Base-by-base conservation (phyloP, 2,329 filamentous ascomycete species). In the Westerdykella ornata region DNA sequence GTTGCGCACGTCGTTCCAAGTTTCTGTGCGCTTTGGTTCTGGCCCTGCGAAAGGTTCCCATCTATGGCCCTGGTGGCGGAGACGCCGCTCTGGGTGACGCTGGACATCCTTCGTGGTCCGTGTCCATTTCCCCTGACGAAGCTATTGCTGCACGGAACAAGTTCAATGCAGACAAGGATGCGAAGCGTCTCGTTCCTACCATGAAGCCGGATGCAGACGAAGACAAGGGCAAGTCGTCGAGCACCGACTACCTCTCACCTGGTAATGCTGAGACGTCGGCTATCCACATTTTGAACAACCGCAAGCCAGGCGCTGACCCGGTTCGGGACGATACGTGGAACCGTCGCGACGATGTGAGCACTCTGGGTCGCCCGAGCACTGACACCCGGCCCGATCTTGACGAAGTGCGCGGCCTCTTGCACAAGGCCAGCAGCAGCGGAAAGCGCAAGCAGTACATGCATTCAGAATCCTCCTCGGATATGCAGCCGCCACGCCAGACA, bases 11-110 rank as follows among this genome's bases (percentile, higher is more conserved):
- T 39, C 82, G 90, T 46, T 94, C 85, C 63, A 97, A 95, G 68
- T 97, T 98, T 70, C 94, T 97, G 81, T 95, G 89, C 60, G 92
- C 92, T 1, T 73, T 98, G 44, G 82, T 92, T 4, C 68, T 88
- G 7, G 88, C 90, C 3, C 71, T 96, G 44, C 85, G 88, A 68
- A 88, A 84, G 69, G 76, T 98, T 14, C 90, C 89, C 8, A 90
- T 98, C 59, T 77, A 87, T 54, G 81, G 73, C 15, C 90, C 90
- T 42, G 88, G 84, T 31, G 88, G 84, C 44, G 85, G 82, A 42
- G 71, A 69, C 46, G 72, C 77, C 43, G 78, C 77, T 31, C 76
- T 85, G 5, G 79, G 74, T 22, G 74, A 73, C 47, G 66, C 68
- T 22, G 71, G 71, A n/a, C 92, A 94, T 66, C 89, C 89, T 1